These are phyloP conservation scores for Kodamaea kakaduensis DNA, from an alignment of 805 yeast genomes.

Conservation along the genomic window DNA sequence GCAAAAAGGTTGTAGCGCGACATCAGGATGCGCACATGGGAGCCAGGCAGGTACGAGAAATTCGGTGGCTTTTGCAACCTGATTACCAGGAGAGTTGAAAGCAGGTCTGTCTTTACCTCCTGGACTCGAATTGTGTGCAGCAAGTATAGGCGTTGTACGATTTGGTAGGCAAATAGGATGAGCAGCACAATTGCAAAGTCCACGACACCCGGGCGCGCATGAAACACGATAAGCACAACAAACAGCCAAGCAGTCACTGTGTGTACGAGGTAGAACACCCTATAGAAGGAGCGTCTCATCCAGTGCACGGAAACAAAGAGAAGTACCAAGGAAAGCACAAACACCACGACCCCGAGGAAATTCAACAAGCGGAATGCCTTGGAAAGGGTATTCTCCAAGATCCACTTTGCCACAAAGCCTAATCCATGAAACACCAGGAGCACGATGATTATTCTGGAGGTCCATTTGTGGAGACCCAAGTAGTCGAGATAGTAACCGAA, in stretches of 20 bases:
- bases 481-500: conserved; percentile 50
- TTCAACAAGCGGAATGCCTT: conserved; percentile 41
- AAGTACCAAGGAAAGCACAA: conserved; percentile 32
- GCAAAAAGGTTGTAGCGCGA: conserved; percentile 30
- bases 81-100: conserved; percentile 20
- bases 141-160: conserved; percentile 27
- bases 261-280: conserved; percentile 54
- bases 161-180: conserved; percentile 32
- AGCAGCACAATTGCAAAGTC: conserved; percentile 23
- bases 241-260: conserved; percentile 45
- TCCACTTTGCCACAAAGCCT: conserved; percentile 52
- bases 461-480: conserved; percentile 65
- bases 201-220: conserved; percentile 68
- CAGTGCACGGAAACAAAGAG: conserved; percentile 44
- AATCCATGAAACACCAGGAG: conserved; percentile 48
- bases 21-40: conserved; percentile 39
- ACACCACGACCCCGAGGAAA: conserved; percentile 49
- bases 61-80: conserved; percentile 17
- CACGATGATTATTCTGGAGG: conserved; percentile 53
- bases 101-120: conserved; percentile 13
- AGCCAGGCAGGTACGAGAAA: conserved; percentile 44
- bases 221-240: conserved; percentile 46
- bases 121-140: conserved; percentile 11
- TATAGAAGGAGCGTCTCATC: conserved; percentile 48
- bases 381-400: conserved; percentile 25